Percentiles rank a stretch among this genome's conserved stretches.
Conservation (phyloP, 371 early-diverging fungal species). For the Mucor circinelloides region DNA sequence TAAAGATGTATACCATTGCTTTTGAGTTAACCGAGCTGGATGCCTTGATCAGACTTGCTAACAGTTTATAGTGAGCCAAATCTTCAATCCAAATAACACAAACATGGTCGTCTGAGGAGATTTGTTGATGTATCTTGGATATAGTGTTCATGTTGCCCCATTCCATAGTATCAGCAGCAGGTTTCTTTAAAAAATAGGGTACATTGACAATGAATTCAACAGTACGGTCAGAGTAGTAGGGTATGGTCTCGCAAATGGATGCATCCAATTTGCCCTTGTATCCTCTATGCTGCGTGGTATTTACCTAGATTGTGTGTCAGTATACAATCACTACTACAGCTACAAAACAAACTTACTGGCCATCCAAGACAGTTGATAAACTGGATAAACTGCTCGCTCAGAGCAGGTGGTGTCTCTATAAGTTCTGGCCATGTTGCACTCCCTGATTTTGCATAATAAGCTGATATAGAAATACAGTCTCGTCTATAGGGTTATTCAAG, state of each 20-base stretch:
- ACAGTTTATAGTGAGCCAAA: constrained; percentile 29
- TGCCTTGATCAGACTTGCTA: constrained; percentile 39
- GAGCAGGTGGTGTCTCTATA: constrained; percentile 49
- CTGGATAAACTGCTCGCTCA: constrained; percentile 66
- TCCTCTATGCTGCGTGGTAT: constrained; percentile 60
- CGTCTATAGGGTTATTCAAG: constrained; percentile 61
- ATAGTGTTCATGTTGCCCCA: constrained; percentile 20
- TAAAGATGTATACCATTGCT: constrained; percentile 56
- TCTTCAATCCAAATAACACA: constrained; percentile 73
- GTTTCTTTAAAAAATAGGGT: constrained; percentile 59
- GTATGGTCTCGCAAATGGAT: constrained; percentile 57
- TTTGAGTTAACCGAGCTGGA: constrained; percentile 27
- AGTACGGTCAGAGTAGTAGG: constrained; percentile 74
- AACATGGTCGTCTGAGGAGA: constrained; percentile 60
- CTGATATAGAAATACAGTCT: constrained; percentile 70
- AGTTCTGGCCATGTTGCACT: constrained; percentile 54
- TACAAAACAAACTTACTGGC: constrained; percentile 53
- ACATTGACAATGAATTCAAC: constrained; percentile 75
- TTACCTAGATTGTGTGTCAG: constrained; percentile 33
- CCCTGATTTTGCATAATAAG: constrained; percentile 64
- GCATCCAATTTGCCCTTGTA: constrained; percentile 65
- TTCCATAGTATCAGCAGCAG: constrained; percentile 13
- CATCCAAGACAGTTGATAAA: constrained; percentile 74
- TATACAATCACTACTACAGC: not conserved
- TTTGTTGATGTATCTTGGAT: constrained; percentile 36